These are phyloP conservation scores for Phytophthora nicotianae DNA, from an alignment of 352 stramenopile genomes.

Conservation along the genomic window DNA sequence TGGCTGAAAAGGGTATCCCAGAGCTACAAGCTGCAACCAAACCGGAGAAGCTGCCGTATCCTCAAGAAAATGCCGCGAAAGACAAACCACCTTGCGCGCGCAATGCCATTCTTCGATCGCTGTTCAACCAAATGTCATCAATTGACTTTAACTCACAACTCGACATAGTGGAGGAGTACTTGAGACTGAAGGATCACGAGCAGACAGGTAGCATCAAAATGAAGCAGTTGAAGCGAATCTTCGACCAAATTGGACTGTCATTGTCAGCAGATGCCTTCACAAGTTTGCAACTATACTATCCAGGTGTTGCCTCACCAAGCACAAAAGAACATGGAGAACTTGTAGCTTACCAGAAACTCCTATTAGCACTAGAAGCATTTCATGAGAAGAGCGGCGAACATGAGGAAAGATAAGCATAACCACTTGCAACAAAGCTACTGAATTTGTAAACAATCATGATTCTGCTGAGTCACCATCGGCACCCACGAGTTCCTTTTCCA, in stretches of 20 bases:
- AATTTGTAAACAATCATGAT: slow-evolving; percentile 14
- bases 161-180: slow-evolving; percentile 67
- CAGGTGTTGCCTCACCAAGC: neutral
- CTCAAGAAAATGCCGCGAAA: slow-evolving; percentile 1
- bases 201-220: slow-evolving; percentile 39
- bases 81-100: slow-evolving; percentile 17
- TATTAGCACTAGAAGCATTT: slow-evolving; percentile 35
- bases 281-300: slow-evolving; percentile 46
- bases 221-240: slow-evolving; percentile 45
- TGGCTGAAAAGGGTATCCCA: neutral
- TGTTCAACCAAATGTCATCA: slow-evolving; percentile 74
- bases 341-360: slow-evolving; percentile 42
- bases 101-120: slow-evolving; percentile 45
- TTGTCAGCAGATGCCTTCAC: slow-evolving; percentile 46
- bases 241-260: slow-evolving; percentile 61
- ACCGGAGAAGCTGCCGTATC: slow-evolving; percentile 5
- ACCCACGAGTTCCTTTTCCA: slow-evolving; percentile 75
- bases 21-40: slow-evolving; percentile 4
- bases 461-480: slow-evolving; percentile 32
- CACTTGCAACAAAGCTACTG: slow-evolving; percentile 7
- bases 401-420: slow-evolving; percentile 10
- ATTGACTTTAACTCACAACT: slow-evolving; percentile 73
- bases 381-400: slow-evolving; percentile 24
- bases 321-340: slow-evolving; percentile 6
- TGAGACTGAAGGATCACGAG: slow-evolving; percentile 38